Evolutionary conservation across 148 eudicot genomes (phyloP), one percentile per base, ranked within the genome.

Genomic region (Silene conica): DNA sequence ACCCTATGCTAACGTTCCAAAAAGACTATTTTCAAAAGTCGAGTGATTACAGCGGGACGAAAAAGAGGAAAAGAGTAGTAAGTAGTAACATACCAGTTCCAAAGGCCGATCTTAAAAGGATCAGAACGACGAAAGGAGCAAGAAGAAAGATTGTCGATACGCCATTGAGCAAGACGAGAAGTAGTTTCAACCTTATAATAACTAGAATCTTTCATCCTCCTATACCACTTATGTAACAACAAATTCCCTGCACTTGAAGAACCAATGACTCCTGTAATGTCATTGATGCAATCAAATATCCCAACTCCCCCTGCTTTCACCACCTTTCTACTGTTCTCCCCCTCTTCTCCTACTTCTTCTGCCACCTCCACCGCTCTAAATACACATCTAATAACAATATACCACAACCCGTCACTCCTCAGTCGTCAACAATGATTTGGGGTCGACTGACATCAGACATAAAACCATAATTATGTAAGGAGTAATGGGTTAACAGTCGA

Each of bases 121-220:
- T 91, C 94, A 28, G 97, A 91, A 50, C 90, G 89, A 13, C 97
- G 82, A 77, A 85, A 87, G 62, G 90, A 77, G 57, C 87, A 89
- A 16, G 94, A 85, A 34, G 92, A 85, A 50, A 86, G 73, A 50
- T 83, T 86, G 13, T 91, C 88, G 80, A 91, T 85, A 50, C 97
- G 69, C 97, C 97, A 91, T 86, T 91, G 97, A 63, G 94, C 94
- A 23, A 91, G 90, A 16, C 97, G 89, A 60, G 90, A 86, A 18
- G 90, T 86, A 20, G 97, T 91, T 28, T 86, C 90, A 5, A 90
- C 90, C 3, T 87, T 82, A 45, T 90, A 90, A 41, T 88, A 88
- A 26, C 90, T 85, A 16, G 85, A 90, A 63, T 77, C 87, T 76
- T 86, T 92, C 82, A 76, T 76, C 72, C 70, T 68, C 73, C 73